Evolutionary conservation across 495 filamentous ascomycete genomes (phyloP).

Genomic region (Aspergillus sclerotiicarbonarius): DNA sequence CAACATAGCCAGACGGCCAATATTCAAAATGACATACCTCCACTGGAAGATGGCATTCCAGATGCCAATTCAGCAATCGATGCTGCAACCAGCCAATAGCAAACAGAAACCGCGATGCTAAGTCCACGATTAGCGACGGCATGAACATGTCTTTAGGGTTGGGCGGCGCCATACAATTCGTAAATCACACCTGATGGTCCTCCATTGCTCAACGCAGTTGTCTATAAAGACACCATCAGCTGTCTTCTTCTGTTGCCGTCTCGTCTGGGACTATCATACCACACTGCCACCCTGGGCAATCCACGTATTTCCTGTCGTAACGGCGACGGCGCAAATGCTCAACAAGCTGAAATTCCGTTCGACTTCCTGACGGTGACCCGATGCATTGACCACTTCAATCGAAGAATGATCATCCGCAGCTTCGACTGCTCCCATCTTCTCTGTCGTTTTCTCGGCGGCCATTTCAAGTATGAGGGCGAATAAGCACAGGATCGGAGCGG

Average conservation of each 20-base stretch:
- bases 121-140: conserved; percentile 12
- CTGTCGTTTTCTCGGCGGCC: background rate
- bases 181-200: conserved; percentile 52
- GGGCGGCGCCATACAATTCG: conserved; percentile 38
- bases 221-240: conserved; percentile 4
- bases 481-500: background rate
- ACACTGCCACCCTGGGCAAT: conserved; percentile 57
- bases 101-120: conserved; percentile 48
- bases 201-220: conserved; percentile 45
- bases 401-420: background rate
- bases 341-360: conserved; percentile 58
- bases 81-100: conserved; percentile 53
- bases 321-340: conserved; percentile 54
- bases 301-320: conserved; percentile 61
- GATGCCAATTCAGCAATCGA: conserved; percentile 74
- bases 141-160: no score
- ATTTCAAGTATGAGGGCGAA: background rate
- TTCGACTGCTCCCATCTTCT: background rate
- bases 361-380: conserved; percentile 58
- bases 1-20: background rate
- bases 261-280: conserved; percentile 1
- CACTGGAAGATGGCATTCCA: conserved; percentile 74
- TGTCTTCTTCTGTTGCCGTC: background rate
- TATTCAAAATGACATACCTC: conserved; percentile 37
- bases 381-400: conserved; percentile 1